A percentile compares a stretch with the other conserved stretches of the same genome.
phyloP scores from a whole-genome alignment of 371 early-diverging fungal species.

The Sanchytrium tribonematis region DNA sequence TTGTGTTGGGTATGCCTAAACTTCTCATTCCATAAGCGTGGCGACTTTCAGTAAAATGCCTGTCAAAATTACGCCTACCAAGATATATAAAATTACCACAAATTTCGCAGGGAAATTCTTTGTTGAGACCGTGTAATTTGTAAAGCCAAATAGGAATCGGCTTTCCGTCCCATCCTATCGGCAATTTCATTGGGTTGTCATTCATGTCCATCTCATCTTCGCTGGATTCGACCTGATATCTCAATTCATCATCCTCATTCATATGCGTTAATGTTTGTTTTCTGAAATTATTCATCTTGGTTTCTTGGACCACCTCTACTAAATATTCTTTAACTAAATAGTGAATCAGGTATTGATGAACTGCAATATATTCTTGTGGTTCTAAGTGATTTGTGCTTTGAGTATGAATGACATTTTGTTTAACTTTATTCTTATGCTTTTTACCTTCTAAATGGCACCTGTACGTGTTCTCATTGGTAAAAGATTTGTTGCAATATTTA shows the following conservation, averaged over 20 bases:
- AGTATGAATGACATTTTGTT: constrained; percentile 23
- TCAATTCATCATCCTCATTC: constrained; percentile 33
- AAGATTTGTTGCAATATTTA: constrained; percentile 2
- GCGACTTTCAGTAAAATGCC: constrained; percentile 53
- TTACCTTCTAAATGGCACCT: constrained; percentile 1
- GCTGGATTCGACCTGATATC: constrained; percentile 36
- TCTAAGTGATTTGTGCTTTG: constrained; percentile 27
- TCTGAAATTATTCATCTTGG: constrained; percentile 56
- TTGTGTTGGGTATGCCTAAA: constrained; percentile 70
- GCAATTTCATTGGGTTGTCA: constrained; percentile 84
- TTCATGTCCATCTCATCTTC: constrained; percentile 63
- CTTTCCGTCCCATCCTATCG: constrained; percentile 93
- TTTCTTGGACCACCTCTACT: constrained; percentile 34
- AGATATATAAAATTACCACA: constrained; percentile 84
- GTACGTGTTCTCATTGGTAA: constrained; percentile 6
- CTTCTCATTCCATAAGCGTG: constrained; percentile 82
- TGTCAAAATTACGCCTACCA: constrained; percentile 85
- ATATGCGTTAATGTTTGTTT: constrained; percentile 62
- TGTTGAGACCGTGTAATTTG: constrained; percentile 81
- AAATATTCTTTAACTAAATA: constrained; percentile 17
- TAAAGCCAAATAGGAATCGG: constrained; percentile 96
- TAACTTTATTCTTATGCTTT: constrained; percentile 8
- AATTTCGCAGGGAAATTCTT: constrained; percentile 84
- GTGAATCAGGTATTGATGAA: background rate
- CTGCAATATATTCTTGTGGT: constrained; percentile 23